Base-by-base conservation (phyloP, 2,329 filamentous ascomycete genomes). In the Periconia digitata region DNA sequence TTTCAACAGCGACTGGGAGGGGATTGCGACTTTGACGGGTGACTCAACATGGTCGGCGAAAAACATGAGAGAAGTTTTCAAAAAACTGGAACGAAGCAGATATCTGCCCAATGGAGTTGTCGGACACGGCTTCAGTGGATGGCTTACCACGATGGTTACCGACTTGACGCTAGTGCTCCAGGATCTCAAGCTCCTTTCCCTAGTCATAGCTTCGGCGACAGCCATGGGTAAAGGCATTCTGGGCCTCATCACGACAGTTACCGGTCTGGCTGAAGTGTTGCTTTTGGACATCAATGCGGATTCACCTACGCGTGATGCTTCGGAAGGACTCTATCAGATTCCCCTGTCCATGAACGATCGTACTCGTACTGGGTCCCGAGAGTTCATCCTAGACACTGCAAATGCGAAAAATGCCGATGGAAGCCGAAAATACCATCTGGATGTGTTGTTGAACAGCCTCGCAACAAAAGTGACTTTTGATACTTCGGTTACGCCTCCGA, bases 391-490 rank as follows among this genome's bases (percentile, higher is more conserved):
- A 56, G 58, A 74, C 29, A 72, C 75, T 1, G 69, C 74, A 6
- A 73, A 76, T 52, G 77, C 75, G 13, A 72, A 73, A 50, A 77
- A 79, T 53, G 43, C 59, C 1, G 74, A 82, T 47, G 80, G 80
- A 18, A 73, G 69, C 39, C 74, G 75, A 51, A 78, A 74, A 54
- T 83, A 83, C 61, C 76, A 75, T 20, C 76, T 85, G 0, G 79
- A 82, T 51, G 70, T 85, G 38, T 72, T 75, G 35, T 73, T 78
- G 3, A 86, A 86, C 69, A 83, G 79, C 10, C 70, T 88, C 27
- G 87, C 81, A 51, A 85, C 85, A 42, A 85, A 83, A 59, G 71
- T 90, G 64, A 72, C 73, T 22, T 86, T 85, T 55, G 83, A 85
- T 80, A 84, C 1, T 82, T 79, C 62, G 80, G 27, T 12, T 4